phyloP scores from a whole-genome alignment of 257 asterid species.

The Ballota nigra region DNA sequence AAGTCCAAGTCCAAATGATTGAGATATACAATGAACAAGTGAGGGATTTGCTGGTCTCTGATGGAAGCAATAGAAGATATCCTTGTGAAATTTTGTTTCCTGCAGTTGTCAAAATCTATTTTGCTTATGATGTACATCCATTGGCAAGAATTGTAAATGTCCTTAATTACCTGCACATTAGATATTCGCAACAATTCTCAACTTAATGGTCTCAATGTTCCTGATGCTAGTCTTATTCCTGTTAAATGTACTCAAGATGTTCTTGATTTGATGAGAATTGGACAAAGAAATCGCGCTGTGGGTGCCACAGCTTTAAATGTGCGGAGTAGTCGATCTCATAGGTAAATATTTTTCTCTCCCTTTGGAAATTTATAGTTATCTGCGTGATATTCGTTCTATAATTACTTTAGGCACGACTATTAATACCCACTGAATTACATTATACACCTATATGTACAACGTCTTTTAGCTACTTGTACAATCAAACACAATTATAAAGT shows the following conservation, averaged over 20 bases:
- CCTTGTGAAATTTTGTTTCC: conserved; percentile 39
- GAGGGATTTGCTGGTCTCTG: conserved; percentile 84
- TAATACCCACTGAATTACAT: no score
- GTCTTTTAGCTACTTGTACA: no score
- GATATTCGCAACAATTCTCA: conserved; percentile 90
- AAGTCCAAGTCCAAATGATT: conserved; percentile 90
- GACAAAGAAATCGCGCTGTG: conserved; percentile 79
- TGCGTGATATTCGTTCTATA: background rate
- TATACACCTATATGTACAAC: no score
- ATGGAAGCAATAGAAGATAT: conserved; percentile 72
- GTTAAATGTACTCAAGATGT: conserved; percentile 86
- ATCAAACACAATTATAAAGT: no score
- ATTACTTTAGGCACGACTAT: no score
- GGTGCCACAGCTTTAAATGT: conserved; percentile 92
- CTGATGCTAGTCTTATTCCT: conserved; percentile 77
- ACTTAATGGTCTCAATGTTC: conserved; percentile 88
- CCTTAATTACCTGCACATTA: conserved; percentile 67
- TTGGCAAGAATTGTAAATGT: background rate
- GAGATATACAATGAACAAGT: conserved; percentile 96
- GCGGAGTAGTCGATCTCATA: conserved; percentile 88
- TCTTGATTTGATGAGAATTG: conserved; percentile 82
- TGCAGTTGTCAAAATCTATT: background rate
- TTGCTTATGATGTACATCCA: background rate
- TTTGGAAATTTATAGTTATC: background rate
- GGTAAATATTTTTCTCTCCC: conserved; percentile 37